Conservation (phyloP, 2,329 filamentous ascomycete genomes). For the Madurella fahalii region DNA sequence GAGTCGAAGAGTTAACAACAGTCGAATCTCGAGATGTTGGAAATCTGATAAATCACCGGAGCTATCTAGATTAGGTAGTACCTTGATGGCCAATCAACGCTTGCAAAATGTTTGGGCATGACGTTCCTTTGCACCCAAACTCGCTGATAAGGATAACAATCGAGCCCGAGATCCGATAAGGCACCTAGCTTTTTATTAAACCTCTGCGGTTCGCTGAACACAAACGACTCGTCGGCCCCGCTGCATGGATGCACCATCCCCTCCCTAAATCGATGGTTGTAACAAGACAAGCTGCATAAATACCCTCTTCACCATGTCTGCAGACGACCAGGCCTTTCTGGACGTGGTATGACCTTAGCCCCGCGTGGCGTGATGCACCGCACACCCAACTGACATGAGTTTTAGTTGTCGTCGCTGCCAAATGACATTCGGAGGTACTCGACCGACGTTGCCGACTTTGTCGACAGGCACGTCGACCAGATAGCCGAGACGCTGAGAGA, state of each 20-base stretch:
- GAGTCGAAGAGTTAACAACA: no score
- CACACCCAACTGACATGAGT: not conserved
- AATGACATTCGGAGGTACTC: slow-evolving; percentile 68
- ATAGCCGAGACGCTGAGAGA: slow-evolving; percentile 69
- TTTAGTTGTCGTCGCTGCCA: slow-evolving; percentile 49
- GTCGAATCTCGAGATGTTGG: no score
- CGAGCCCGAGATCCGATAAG: slow-evolving; percentile 6
- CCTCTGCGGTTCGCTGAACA: not conserved
- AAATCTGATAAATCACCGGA: no score
- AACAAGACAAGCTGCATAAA: not conserved
- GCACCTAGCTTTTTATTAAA: slow-evolving; percentile 1
- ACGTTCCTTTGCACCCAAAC: slow-evolving; percentile 10
- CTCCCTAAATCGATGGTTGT: not conserved
- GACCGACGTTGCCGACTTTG: slow-evolving; percentile 68
- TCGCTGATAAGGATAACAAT: slow-evolving; percentile 12
- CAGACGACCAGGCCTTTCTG: slow-evolving; percentile 73
- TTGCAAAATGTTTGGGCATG: not conserved
- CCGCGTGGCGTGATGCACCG: slow-evolving; percentile 7
- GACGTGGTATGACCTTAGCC: slow-evolving; percentile 58
- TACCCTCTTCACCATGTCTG: slow-evolving; percentile 56
- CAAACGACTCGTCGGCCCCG: not conserved
- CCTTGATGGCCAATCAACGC: not conserved
- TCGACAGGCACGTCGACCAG: slow-evolving; percentile 76
- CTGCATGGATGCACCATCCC: not conserved
- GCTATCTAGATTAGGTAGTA: no score